These are phyloP conservation scores for Lasiodiplodia hormozganensis DNA, from an alignment of 2,329 filamentous ascomycete species.

Conservation along the genomic window DNA sequence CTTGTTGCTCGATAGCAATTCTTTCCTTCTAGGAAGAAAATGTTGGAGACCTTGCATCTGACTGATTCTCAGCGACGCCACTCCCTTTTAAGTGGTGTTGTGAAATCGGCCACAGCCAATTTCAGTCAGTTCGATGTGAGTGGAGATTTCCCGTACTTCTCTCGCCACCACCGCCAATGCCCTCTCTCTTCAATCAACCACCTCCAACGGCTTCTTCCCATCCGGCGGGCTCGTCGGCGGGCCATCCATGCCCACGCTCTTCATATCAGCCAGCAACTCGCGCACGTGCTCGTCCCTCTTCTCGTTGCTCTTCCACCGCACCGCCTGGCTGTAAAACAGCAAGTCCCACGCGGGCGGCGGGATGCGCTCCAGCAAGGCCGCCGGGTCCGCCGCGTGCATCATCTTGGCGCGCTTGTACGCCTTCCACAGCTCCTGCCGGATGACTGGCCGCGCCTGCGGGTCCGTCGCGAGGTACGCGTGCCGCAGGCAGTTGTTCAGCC, in stretches of 20 bases:
- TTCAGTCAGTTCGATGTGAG: background rate
- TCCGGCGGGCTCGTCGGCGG: conserved; percentile 41
- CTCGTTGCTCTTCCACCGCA: conserved; percentile 44
- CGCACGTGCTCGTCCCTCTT: conserved; percentile 42
- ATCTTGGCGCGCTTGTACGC: conserved; percentile 42
- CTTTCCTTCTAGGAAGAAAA: background rate
- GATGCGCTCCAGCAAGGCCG: conserved; percentile 41
- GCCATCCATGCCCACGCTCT: conserved; percentile 40
- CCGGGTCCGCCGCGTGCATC: too few species aligned
- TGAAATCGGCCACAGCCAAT: background rate
- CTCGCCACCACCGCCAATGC: background rate
- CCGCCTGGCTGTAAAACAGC: conserved; percentile 47
- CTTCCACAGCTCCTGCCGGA: conserved; percentile 41
- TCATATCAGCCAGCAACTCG: conserved; percentile 40
- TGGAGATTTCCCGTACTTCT: background rate
- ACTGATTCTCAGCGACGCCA: background rate
- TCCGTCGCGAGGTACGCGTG: conserved; percentile 46
- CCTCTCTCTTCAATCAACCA: background rate
- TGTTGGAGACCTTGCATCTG: background rate
- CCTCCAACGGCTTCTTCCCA: background rate
- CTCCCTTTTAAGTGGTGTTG: background rate
- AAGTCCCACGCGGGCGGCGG: conserved; percentile 48
- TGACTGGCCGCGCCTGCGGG: conserved; percentile 37
- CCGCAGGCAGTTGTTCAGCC: conserved; percentile 45
- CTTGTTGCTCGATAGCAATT: background rate